Base-by-base conservation (phyloP, 2,329 filamentous ascomycete genomes). In the Diaporthe vaccinii region DNA sequence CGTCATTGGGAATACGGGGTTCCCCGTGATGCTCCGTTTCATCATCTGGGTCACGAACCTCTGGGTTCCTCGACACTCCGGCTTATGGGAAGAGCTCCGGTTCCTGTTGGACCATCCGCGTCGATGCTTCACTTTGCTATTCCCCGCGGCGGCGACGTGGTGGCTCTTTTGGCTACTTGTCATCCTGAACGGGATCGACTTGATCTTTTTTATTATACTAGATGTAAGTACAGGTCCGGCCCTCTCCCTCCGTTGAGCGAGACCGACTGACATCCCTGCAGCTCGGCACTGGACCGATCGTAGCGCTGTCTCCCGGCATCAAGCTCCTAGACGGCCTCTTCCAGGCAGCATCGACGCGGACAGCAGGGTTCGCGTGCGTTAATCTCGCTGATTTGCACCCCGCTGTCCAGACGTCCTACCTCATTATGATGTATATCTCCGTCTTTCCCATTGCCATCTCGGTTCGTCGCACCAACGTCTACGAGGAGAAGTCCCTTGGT, bases 341-440 rank as follows among this genome's bases (percentile, higher is more conserved):
- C 82, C 96, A 98, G 83, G 96, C 96, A 1, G 92, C 93, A 0
- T 93, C 95, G 7, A 98, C 96, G 1, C 89, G 97, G 81, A 98
- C 97, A 0, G 96, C 97, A 4, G 96, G 97, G 0, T 98, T 98
- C 81, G 89, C 94, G 1, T 94, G 94, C 41, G 91, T 98, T 79
- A 95, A 93, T 81, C 86, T 98, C 53, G 87, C 93, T 2, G 85
- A 90, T 0, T 87, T 99, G 2, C 96, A 98, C 78, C 96, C 97
- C 1, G 97, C 94, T 4, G 95, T 98, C 75, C 96, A 98, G 80
- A 95, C 97, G 20, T 95, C 95, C 34, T 98, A 98, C 85, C 87
- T 98, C 84, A 93, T 98, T 84, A 98, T 98, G 97, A 98, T 98
- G 97, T 98, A 98, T 84, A 98, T 98, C 77, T 98, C 96, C 75